phyloP scores from a whole-genome alignment of 441 rosid genomes.

The Breynia disticha region DNA sequence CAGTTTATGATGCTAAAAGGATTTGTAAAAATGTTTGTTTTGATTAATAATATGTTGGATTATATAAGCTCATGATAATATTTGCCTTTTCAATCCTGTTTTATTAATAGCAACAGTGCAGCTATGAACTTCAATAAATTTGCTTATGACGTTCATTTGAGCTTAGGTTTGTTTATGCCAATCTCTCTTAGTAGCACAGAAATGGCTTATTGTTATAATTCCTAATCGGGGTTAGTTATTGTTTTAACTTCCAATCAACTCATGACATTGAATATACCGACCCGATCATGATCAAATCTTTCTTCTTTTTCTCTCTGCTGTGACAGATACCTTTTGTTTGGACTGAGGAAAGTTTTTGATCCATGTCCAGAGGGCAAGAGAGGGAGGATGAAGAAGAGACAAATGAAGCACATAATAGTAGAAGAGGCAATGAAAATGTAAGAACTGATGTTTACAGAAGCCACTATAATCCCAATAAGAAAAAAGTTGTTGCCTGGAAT shows the following conservation, averaged over 20 bases:
- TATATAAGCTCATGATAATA: background rate
- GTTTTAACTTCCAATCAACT: background rate
- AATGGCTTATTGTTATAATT: conserved; percentile 7
- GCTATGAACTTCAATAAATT: background rate
- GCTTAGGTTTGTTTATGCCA: background rate
- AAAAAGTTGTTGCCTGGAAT: conserved; percentile 21
- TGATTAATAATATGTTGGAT: background rate
- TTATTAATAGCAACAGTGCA: background rate
- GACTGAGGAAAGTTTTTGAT: conserved; percentile 8
- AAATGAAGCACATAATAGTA: background rate
- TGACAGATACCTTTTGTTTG: conserved; percentile 10
- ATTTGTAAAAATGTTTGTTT: background rate
- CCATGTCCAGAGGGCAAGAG: conserved; percentile 34
- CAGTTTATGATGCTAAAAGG: background rate
- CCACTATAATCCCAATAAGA: conserved; percentile 10
- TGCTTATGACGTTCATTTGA: background rate
- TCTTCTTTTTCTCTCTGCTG: background rate
- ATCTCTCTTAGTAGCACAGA: background rate
- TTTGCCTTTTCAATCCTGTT: background rate
- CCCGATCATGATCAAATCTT: background rate
- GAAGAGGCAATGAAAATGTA: background rate
- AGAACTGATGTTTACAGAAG: conserved; percentile 7
- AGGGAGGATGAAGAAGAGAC: conserved; percentile 22
- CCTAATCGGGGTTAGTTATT: conserved; percentile 4
- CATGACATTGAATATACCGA: background rate